These are phyloP conservation scores for Amylostereum chailletii DNA, from an alignment of 1,284 basidiomycete genomes.

Conservation along the genomic window DNA sequence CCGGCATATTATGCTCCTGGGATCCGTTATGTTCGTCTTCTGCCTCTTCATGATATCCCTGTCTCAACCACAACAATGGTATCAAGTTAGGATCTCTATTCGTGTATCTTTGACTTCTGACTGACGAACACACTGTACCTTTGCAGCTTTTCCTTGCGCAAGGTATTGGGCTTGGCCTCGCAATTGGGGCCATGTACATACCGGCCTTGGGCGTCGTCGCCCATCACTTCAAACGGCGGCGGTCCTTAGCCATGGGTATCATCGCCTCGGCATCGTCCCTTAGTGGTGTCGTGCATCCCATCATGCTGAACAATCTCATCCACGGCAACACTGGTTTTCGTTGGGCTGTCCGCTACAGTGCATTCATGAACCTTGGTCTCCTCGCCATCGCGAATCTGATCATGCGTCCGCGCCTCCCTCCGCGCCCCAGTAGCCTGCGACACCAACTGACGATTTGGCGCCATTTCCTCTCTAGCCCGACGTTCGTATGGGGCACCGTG, in stretches of 20 bases:
- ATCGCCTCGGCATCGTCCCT: constrained; percentile 15
- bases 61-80: constrained; percentile 29
- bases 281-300: constrained; percentile 19
- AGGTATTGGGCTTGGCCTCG: constrained; percentile 14
- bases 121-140: neutral
- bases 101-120: neutral
- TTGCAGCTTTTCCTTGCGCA: constrained; percentile 14
- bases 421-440: constrained; percentile 16
- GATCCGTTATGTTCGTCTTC: constrained; percentile 26
- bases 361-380: constrained; percentile 2
- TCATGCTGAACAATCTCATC: constrained; percentile 22
- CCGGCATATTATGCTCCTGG: constrained; percentile 29
- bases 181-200: constrained; percentile 9
- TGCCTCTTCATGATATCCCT: constrained; percentile 36
- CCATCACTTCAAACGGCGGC: constrained; percentile 14
- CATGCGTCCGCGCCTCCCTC: constrained; percentile 2
- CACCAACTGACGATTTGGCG: constrained; percentile 18
- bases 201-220: constrained; percentile 13
- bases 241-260: constrained; percentile 15
- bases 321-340: constrained; percentile 12
- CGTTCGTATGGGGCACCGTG: neutral
- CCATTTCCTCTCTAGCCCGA: neutral
- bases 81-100: constrained; percentile 23
- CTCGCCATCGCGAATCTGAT: constrained; percentile 4
- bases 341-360: constrained; percentile 8